Evolutionary conservation across 305 asterid species (phyloP), one percentile per base, ranked within the genome.

Genomic region (Coffea humblotiana): DNA sequence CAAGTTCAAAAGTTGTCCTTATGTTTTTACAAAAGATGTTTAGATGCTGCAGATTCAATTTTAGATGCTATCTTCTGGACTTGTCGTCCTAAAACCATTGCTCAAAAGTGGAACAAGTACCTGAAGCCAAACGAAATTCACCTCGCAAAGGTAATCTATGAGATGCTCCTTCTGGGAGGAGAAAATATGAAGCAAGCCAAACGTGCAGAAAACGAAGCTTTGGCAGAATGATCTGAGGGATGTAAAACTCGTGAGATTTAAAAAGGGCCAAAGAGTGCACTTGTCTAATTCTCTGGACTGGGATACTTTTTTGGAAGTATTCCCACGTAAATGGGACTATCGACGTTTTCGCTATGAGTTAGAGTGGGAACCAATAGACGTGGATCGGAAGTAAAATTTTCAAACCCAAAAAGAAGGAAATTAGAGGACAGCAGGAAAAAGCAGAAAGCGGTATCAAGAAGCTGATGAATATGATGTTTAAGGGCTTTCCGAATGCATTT

Each of bases 21-120:
- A 25, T 0, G 3, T 23, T 13, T 29, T 0, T 3, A 13, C 1
- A 10, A 13, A 10, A 6, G 1, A 0, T 1, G 0, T 11, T n/a
- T 19, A 47, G 8, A 52, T 23, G 2, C 5, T 71, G 61, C 2
- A 10, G 19, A 4, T 25, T 14, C 19, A 47, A 11, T 25, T 48
- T 40, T 71, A 11, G 60, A 71, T 10, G 40, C 21, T 25, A n/a
- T 71, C 43, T 71, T 71, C 32, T 71, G 23, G 61, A 47, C n/a
- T n/a, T 71, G 61, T 48, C 61, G 43, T 25, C 75, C 75, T 12
- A 12, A 23, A 6, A 71, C 14, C 21, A n/a, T 71, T 6, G 32
- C 16, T 3, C 61, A 54, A 54, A 3, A 52, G 4, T 52, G 61
- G 61, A 16, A 3, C 7, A 15, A 3, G 2, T 4, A 0, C 61